A percentile compares a stretch with the other conserved stretches of the same genome.
These are phyloP conservation scores for Saccharomyces hybrid DNA, from an alignment of 1,139 yeast species.

Conservation along the genomic window DNA sequence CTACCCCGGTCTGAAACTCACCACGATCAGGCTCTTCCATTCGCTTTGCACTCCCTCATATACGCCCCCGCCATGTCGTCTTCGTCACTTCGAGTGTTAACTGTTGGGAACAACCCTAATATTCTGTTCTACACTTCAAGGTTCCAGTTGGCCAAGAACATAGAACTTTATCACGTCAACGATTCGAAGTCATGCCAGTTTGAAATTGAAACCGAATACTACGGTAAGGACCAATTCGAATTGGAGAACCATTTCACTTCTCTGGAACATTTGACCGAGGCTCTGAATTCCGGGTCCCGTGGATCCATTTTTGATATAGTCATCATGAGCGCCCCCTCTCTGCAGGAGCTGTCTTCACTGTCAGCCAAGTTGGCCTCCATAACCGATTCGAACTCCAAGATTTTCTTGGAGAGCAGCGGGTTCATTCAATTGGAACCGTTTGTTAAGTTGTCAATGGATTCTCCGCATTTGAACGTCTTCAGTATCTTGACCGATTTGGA, in stretches of 20 bases:
- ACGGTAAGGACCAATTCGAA: conserved; percentile 22
- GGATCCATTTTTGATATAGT: conserved; percentile 40
- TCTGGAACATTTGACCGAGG: conserved; percentile 14
- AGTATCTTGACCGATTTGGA: conserved; percentile 64
- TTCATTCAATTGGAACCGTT: conserved; percentile 67
- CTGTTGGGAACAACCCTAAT: conserved; percentile 29
- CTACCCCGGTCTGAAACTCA: background rate
- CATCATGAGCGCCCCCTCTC: conserved; percentile 39
- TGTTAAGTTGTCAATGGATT: conserved; percentile 35
- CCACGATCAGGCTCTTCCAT: background rate
- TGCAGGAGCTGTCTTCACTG: conserved; percentile 41
- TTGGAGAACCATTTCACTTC: conserved; percentile 23
- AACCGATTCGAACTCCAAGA: conserved; percentile 38
- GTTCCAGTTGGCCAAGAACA: conserved; percentile 30
- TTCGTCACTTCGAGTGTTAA: conserved; percentile 22
- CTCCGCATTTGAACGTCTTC: conserved; percentile 37
- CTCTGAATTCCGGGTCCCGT: conserved; percentile 4
- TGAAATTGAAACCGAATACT: conserved; percentile 21
- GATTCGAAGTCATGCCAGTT: conserved; percentile 15
- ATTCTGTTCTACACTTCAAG: conserved; percentile 29
- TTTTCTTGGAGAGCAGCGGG: conserved; percentile 62
- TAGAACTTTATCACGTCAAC: conserved; percentile 28
- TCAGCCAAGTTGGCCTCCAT: conserved; percentile 34
- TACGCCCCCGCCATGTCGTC: conserved; percentile 17
- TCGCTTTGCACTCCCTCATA: background rate